Percentiles rank a stretch among this genome's conserved stretches.
Conservation (phyloP, 495 filamentous ascomycete species). For the Friedmanniomyces endolithicus region DNA sequence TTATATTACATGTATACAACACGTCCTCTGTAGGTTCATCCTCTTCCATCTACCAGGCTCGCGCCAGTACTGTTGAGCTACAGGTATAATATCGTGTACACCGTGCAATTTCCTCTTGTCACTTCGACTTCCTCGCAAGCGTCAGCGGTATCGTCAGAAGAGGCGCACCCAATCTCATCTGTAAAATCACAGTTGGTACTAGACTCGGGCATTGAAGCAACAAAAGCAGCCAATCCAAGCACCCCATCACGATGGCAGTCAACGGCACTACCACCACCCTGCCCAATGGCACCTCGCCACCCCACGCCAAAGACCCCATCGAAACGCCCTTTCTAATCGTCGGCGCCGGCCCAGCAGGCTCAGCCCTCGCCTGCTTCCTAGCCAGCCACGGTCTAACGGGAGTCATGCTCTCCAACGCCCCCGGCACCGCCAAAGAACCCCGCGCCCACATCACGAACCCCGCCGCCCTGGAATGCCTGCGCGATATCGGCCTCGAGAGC, state of each 20-base stretch:
- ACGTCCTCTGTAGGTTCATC: not conserved
- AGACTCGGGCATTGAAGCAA: no score
- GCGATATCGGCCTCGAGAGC: constrained; percentile 44
- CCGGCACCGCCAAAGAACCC: constrained; percentile 41
- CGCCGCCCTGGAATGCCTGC: constrained; percentile 46
- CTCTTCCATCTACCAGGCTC: not conserved
- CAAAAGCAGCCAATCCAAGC: not conserved
- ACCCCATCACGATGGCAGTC: constrained; percentile 1
- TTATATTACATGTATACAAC: no score
- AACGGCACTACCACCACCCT: not conserved
- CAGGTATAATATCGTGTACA: not conserved
- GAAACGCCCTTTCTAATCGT: constrained; percentile 42
- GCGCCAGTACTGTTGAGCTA: not conserved
- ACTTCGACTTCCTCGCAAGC: not conserved
- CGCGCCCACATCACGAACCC: constrained; percentile 49
- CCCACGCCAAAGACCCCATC: constrained; percentile 1
- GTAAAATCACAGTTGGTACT: no score
- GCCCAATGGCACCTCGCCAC: not conserved
- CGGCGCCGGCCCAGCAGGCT: constrained; percentile 45
- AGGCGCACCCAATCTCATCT: no score
- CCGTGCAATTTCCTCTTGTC: not conserved
- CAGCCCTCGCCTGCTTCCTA: constrained; percentile 43
- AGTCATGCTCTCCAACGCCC: constrained; percentile 36
- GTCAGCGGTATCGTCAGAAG: not conserved
- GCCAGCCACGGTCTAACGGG: constrained; percentile 39